phyloP scores from a whole-genome alignment of 2,329 filamentous ascomycete species.

The Cladophialophora immunda region DNA sequence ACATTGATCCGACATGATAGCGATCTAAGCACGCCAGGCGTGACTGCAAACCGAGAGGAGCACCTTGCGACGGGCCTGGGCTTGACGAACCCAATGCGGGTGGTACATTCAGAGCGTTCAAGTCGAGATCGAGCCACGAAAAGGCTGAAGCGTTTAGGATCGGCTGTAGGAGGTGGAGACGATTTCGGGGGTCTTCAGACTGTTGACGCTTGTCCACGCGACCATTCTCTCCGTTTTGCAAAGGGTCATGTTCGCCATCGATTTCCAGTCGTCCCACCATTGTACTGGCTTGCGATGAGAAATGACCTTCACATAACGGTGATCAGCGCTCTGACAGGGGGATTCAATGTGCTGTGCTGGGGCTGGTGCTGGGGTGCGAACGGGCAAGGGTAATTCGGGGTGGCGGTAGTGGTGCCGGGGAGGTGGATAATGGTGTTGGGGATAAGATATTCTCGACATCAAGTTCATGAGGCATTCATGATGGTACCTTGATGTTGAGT shows the following conservation, averaged over 20 bases:
- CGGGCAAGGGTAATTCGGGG: conserved; percentile 30
- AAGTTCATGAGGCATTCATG: conserved; percentile 42
- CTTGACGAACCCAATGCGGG: background rate
- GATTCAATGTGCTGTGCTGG: conserved; percentile 31
- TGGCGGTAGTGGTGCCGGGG: conserved; percentile 31
- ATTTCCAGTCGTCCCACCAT: conserved; percentile 24
- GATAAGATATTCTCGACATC: conserved; percentile 31
- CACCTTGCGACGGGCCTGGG: background rate
- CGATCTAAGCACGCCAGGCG: background rate
- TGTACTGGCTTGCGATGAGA: conserved; percentile 36
- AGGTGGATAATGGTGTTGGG: conserved; percentile 32
- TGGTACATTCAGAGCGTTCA: conserved; percentile 1
- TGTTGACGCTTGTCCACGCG: conserved; percentile 30
- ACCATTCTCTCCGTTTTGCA: conserved; percentile 31
- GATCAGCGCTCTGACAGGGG: conserved; percentile 39
- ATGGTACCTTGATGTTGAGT: conserved; percentile 42
- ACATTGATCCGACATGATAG: background rate
- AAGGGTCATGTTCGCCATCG: conserved; percentile 32
- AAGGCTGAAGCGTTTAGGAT: background rate
- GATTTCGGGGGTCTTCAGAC: conserved; percentile 5
- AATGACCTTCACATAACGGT: conserved; percentile 35
- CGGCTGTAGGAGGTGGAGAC: background rate
- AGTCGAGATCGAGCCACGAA: background rate
- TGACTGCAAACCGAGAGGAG: conserved; percentile 4
- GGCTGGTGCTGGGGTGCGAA: conserved; percentile 29